Percentiles rank a stretch among this genome's conserved stretches.
Evolutionary conservation across 805 yeast genomes (phyloP).

Genomic region (Ascoidea asiatica): DNA sequence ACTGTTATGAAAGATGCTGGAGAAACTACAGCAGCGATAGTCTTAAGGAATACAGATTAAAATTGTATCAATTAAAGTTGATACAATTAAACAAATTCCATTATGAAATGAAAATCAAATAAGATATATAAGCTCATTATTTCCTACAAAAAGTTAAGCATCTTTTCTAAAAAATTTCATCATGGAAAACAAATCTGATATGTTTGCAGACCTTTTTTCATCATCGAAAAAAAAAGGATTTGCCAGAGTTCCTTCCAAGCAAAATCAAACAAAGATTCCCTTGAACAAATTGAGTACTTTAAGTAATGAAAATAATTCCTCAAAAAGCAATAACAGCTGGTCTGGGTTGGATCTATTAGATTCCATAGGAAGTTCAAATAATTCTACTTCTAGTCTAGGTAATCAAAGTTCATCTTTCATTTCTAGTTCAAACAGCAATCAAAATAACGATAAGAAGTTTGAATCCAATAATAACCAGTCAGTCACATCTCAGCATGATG

Average conservation of each 20-base stretch:
- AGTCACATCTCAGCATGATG: slow-evolving; percentile 8
- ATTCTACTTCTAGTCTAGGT: not conserved
- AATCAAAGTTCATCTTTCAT: not conserved
- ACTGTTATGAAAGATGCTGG: no score
- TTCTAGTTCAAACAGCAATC: not conserved
- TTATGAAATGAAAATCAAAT: no score
- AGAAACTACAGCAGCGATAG: no score
- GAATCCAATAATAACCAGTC: not conserved
- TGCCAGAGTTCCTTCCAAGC: slow-evolving; percentile 5
- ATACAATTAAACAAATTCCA: no score
- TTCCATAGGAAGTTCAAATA: not conserved
- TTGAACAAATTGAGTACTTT: not conserved
- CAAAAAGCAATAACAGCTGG: slow-evolving; percentile 3
- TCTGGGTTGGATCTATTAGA: slow-evolving; percentile 6
- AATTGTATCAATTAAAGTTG: no score
- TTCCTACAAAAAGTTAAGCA: no score
- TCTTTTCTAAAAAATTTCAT: no score
- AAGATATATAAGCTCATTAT: no score
- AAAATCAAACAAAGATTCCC: not conserved
- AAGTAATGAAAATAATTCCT: not conserved
- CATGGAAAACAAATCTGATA: slow-evolving; percentile 1
- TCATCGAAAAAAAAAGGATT: slow-evolving; percentile 6
- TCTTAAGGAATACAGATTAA: no score
- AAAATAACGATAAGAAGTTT: not conserved
- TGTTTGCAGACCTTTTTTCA: slow-evolving; percentile 10